Evolutionary conservation across 805 yeast species (phyloP), one percentile per base, ranked within the genome.

Genomic region (Lachancea meyersii): DNA sequence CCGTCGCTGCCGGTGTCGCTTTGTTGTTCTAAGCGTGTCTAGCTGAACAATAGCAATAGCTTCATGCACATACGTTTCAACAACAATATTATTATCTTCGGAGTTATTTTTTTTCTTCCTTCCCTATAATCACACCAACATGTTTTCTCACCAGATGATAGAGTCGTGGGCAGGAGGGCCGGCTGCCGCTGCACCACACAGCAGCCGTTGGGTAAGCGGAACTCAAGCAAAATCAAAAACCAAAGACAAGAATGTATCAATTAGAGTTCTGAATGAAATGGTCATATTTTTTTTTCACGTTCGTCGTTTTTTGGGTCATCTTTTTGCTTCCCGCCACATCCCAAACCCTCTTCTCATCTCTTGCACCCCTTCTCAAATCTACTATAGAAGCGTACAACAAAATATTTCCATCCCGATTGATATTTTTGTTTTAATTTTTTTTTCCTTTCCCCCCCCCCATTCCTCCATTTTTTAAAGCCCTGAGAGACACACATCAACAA

Each of bases 1-100:
- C 81, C 64, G 85, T 83, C 55, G 89, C 88, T 54, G 89, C 88
- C 61, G 89, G 86, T 75, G 80, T 81, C 49, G 73, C 71, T 58
- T 67, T 68, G 68, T 64, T 68, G 59, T 67, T 69, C 66, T 69
- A 68, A 65, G 61, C 41, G 19, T 26, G 14, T 10, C 24, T n/a
- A n/a, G n/a, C n/a, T n/a, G n/a, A n/a, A n/a, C 31, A 13, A 30
- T 13, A 17, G n/a, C 8, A 11, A 9, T n/a, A n/a, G n/a, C n/a
- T n/a, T n/a, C n/a, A n/a, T n/a, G 5, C 28, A 26, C 28, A 26
- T 10, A 26, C 13, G 14, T 10, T 7, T 14, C 28, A 26, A 26
- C 28, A 26, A 26, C 13, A 11, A 14, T 13, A 10, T 13, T 5
- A n/a, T n/a, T n/a, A n/a, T 26, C 13, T 26, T 26, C 26, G 9